phyloP scores from a whole-genome alignment of 2,329 filamentous ascomycete species.

The Penicillium sp. region DNA sequence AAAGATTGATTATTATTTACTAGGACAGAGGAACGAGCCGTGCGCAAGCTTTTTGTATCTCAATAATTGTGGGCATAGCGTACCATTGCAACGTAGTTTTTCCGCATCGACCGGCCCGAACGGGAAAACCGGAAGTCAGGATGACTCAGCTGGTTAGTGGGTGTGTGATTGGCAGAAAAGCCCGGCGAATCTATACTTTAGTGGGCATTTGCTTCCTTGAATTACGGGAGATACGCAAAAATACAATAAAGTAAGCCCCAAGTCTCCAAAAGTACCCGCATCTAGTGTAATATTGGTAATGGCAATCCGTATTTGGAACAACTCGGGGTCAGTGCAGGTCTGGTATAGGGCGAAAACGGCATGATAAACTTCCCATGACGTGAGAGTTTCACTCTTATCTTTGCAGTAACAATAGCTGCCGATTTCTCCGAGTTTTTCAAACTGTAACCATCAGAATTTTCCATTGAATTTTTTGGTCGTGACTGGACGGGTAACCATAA shows the following conservation, averaged over 20 bases:
- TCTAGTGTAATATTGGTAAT: not conserved
- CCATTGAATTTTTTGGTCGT: not conserved
- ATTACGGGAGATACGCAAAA: not conserved
- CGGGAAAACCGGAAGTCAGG: slow-evolving; percentile 12
- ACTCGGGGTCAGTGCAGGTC: not conserved
- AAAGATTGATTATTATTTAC: not conserved
- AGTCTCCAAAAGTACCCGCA: not conserved
- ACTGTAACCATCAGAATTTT: not conserved
- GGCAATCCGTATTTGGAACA: not conserved
- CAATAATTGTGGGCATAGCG: not conserved
- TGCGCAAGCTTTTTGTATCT: not conserved
- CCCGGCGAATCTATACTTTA: slow-evolving; percentile 9
- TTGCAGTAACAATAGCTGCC: not conserved
- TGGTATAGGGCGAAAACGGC: slow-evolving; percentile 19
- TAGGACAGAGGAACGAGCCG: not conserved
- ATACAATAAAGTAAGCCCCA: not conserved
- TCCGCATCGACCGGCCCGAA: slow-evolving; percentile 9
- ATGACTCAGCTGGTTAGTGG: slow-evolving; percentile 13
- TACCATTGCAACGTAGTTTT: slow-evolving; percentile 1
- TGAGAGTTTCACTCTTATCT: slow-evolving; percentile 23
- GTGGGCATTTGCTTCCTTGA: slow-evolving; percentile 20
- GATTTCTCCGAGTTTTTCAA: not conserved
- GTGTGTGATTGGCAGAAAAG: slow-evolving; percentile 14
- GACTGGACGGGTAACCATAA: not conserved
- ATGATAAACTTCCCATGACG: slow-evolving; percentile 24